Base-by-base conservation (phyloP, 805 yeast species). In the Yamadazyma olivae region DNA sequence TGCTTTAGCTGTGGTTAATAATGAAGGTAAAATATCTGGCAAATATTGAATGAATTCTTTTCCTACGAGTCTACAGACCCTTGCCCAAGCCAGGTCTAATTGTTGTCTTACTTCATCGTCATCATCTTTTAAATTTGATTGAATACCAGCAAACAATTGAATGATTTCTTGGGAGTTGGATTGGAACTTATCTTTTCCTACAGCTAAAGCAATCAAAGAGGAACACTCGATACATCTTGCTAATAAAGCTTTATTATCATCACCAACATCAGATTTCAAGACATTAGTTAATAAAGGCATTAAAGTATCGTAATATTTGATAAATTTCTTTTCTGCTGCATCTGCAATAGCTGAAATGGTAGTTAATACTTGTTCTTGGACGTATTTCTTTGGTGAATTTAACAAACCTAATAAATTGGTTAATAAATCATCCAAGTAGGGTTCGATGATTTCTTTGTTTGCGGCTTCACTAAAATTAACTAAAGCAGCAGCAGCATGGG, bases 401-500 rank as follows among this genome's bases (percentile, higher is more conserved):
- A 93, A 71, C 17, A 91, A 67, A 1, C 77, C 81, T 38, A 93
- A 70, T 44, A 93, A 67, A 49, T 86, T 83, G 22, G 79, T 72
- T 39, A 93, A 70, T 50, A 93, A 67, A 47, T 73, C 78, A 57
- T 93, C 99, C 53, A 93, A 71, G 52, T 84, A 90, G n/a, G 98
- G 98, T 53, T 89, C 96, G 49, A 93, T 67, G 8, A 81, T 77
- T 43, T 85, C 95, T 53, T 87, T 84, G 5, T 86, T 67, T 2
- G 98, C 96, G 45, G 84, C 88, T 61, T 93, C 99, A 27, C 91
- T 79, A 57, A 93, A 93, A 58, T 93, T 93, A 30, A 93, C 98
- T 51, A 91, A 70, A 0, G 99, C 99, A 35, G 99, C 99, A 28
- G 99, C 97, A 13, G 97, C 98, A 56, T 93, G 99, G 0, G 96